These are phyloP conservation scores for Candida chilensis DNA, from an alignment of 805 yeast species.

Conservation along the genomic window DNA sequence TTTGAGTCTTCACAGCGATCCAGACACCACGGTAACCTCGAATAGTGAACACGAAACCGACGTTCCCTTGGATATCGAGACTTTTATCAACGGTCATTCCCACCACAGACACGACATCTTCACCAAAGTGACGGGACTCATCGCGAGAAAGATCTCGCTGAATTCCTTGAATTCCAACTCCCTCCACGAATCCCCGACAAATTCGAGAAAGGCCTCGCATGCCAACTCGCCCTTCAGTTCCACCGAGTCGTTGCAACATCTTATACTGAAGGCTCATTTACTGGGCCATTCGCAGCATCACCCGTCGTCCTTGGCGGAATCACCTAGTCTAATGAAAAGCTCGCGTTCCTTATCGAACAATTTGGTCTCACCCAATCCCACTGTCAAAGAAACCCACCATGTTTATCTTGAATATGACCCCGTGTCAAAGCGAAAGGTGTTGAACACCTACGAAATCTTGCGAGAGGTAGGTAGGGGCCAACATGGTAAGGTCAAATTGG, in stretches of 20 bases:
- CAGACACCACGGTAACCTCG: not conserved
- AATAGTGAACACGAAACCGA: not conserved
- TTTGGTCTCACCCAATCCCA: not conserved
- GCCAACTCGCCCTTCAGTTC: not conserved
- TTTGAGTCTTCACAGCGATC: not conserved
- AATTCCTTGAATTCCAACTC: too few species aligned
- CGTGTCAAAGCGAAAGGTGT: constrained; percentile 63
- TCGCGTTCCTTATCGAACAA: too few species aligned
- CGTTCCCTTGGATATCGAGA: too few species aligned
- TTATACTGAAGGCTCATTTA: too few species aligned
- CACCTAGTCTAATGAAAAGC: too few species aligned
- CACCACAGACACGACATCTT: not conserved
- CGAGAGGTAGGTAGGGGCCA: constrained; percentile 92
- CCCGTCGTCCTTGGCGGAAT: too few species aligned
- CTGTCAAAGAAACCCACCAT: constrained; percentile 75
- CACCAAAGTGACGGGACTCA: not conserved
- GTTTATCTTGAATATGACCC: constrained; percentile 88
- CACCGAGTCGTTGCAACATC: not conserved
- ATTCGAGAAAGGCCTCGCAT: too few species aligned
- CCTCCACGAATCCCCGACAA: too few species aligned
- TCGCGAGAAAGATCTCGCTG: not conserved
- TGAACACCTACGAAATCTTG: constrained; percentile 85
- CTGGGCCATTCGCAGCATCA: not conserved
- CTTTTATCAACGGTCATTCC: not conserved
- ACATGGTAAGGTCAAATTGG: constrained; percentile 96